Base-by-base conservation (phyloP, 1,284 basidiomycete species). In the Porogramme epimiltina region DNA sequence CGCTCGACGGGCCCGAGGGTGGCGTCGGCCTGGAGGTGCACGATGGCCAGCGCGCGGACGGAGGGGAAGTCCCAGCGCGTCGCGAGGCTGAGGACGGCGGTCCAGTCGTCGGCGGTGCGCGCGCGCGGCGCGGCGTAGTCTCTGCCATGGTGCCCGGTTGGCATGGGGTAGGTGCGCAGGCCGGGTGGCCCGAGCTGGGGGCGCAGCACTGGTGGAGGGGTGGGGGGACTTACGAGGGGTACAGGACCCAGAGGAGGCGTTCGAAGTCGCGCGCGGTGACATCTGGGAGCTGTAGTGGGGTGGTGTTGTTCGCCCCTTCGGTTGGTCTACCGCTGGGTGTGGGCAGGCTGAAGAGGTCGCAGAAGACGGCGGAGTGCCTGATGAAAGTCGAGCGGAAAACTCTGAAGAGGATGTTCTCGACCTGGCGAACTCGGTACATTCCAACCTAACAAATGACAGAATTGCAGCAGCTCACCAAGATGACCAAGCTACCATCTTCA, bases 21-120 rank as follows among this genome's bases (percentile, higher is more conserved):
- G 34, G 34, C 5, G 34, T 13, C 10, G 34, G 57, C 41, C 16
- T 65, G 58, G 10, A 69, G 58, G 23, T 60, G 44, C 15, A 51
- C 51, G 45, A 70, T 64, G 39, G 68, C 67, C 37, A 70, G 64
- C n/a, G 52, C 44, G 53, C 67, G 64, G 38, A 70, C 57, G 58
- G 54, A 55, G 38, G 47, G 54, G 59, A 69, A 67, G 23, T 66
- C 64, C 66, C 67, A 70, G 26, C 65, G 58, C 4, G 66, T 64
- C 13, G 72, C 63, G 39, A 74, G 61, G 41, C 56, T 49, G 22
- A 73, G 66, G 28, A 73, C 63, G 18, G 72, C 70, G 2, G 57
- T 62, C 72, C 73, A 74, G 48, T 72, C 71, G 8, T 68, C 68
- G 3, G 59, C 46, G 15, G 66, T 68, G 22, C 50, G 40, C n/a